Percentiles rank a stretch among this genome's conserved stretches.
Conservation (phyloP, 176 grass and related monocot genomes). For the Zea luxurians region DNA sequence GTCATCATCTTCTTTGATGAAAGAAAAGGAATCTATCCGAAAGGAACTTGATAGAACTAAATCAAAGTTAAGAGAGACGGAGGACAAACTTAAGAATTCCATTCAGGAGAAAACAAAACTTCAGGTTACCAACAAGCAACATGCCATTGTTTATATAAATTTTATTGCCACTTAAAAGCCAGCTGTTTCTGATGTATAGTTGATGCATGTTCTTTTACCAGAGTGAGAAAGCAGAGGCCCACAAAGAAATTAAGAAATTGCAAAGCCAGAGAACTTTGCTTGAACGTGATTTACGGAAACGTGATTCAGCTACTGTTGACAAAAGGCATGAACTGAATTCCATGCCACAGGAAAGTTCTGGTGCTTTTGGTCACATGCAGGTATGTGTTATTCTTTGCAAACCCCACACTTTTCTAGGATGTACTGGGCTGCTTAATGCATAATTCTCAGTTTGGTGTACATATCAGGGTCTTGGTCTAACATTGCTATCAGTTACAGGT, state of each 20-base stretch:
- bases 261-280: constrained; percentile 69
- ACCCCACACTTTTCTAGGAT: constrained; percentile 2
- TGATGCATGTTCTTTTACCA: constrained; percentile 38
- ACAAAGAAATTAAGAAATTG: constrained; percentile 77
- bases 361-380: constrained; percentile 48
- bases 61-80: constrained; percentile 72
- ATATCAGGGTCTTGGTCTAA: constrained; percentile 11
- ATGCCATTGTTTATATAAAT: background rate
- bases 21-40: constrained; percentile 83
- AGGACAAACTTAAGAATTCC: constrained; percentile 78
- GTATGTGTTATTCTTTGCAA: constrained; percentile 32
- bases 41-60: constrained; percentile 84
- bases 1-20: constrained; percentile 75
- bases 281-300: constrained; percentile 77
- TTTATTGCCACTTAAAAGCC: constrained; percentile 7
- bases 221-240: constrained; percentile 75
- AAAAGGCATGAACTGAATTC: constrained; percentile 68
- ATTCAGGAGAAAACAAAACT: constrained; percentile 92
- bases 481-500: constrained; percentile 17
- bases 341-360: constrained; percentile 49
- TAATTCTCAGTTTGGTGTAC: background rate
- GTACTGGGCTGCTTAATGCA: background rate
- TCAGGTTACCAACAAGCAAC: constrained; percentile 55
- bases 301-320: constrained; percentile 46
- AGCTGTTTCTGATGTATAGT: constrained; percentile 10